These are phyloP conservation scores for Crucibulum laeve DNA, from an alignment of 768 basidiomycete genomes.

Conservation along the genomic window DNA sequence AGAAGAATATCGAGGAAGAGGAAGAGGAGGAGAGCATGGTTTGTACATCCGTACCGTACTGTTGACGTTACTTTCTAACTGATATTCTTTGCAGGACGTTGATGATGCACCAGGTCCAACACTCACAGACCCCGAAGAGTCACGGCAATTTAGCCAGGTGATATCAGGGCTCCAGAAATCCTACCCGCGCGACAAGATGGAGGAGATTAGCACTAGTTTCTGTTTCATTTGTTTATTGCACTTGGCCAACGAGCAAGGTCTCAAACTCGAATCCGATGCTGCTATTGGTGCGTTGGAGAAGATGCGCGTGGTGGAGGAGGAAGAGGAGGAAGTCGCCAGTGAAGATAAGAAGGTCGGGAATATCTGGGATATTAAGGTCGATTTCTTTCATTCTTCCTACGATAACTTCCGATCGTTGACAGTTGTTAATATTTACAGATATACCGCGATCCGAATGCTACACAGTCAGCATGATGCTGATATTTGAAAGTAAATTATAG, in stretches of 20 bases:
- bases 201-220: conserved; percentile 97
- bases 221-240: conserved; percentile 98
- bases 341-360: conserved; percentile 51
- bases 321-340: conserved; percentile 13
- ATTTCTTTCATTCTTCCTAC: conserved; percentile 10
- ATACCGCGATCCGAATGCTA: conserved; percentile 42
- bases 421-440: conserved; percentile 25
- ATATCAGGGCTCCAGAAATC: conserved; percentile 75
- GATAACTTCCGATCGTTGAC: conserved; percentile 3
- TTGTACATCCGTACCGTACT: conserved; percentile 9
- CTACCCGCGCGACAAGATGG: conserved; percentile 93
- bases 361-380: conserved; percentile 74
- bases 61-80: not conserved
- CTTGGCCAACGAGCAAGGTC: conserved; percentile 93
- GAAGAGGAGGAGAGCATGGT: conserved; percentile 51
- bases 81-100: conserved; percentile 38
- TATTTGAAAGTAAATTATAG: too few species aligned
- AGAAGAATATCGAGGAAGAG: too few species aligned
- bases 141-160: conserved; percentile 72
- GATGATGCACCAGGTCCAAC: conserved; percentile 34
- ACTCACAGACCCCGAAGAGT: conserved; percentile 61
- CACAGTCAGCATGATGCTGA: conserved; percentile 26
- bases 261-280: conserved; percentile 63
- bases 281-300: conserved; percentile 21
- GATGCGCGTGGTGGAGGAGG: conserved; percentile 32